These are phyloP conservation scores for Axilococcus clingmanii DNA, from an alignment of 139 green algal species.

Conservation along the genomic window DNA sequence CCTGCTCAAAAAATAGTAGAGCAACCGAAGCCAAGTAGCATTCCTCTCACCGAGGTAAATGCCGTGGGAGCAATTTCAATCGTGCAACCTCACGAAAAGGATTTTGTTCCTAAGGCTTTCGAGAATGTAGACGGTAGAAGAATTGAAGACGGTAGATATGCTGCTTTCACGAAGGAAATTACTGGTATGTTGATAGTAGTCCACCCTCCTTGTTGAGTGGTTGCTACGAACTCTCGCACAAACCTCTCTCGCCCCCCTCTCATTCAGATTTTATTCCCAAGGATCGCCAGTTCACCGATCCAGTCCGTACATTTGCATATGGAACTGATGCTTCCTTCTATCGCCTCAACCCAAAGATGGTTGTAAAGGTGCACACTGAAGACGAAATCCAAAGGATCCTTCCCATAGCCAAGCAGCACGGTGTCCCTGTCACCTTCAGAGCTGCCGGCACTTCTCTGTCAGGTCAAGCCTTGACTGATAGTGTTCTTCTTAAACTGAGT, in stretches of 20 bases:
- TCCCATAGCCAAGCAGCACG: conserved; percentile 71
- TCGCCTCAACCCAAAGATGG: conserved; percentile 80
- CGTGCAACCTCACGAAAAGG: conserved; percentile 11
- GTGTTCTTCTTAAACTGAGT: conserved; percentile 90
- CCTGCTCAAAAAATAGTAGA: conserved; percentile 5
- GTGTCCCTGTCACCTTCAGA: conserved; percentile 92
- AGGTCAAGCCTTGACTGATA: conserved; percentile 88
- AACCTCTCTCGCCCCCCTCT: neutral
- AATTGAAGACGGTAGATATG: conserved; percentile 86
- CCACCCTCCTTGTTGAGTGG: neutral
- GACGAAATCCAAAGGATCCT: conserved; percentile 77
- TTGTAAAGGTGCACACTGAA: conserved; percentile 77
- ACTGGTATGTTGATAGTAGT: conserved; percentile 5
- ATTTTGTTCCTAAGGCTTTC: conserved; percentile 18
- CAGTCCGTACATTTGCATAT: conserved; percentile 89
- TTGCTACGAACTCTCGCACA: too few relatives aligned
- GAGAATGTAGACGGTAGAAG: conserved; percentile 64
- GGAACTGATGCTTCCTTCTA: conserved; percentile 95
- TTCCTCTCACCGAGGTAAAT: conserved; percentile 18
- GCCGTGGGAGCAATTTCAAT: conserved; percentile 25
- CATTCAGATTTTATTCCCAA: conserved; percentile 61
- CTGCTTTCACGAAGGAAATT: conserved; percentile 73
- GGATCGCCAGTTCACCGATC: conserved; percentile 67
- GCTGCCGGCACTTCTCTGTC: conserved; percentile 89
- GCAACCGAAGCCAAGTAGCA: conserved; percentile 3